Evolutionary conservation across 129 eudicot species (phyloP), one percentile per base, ranked within the genome.

Genomic region (Saposhnikovia divaricata): DNA sequence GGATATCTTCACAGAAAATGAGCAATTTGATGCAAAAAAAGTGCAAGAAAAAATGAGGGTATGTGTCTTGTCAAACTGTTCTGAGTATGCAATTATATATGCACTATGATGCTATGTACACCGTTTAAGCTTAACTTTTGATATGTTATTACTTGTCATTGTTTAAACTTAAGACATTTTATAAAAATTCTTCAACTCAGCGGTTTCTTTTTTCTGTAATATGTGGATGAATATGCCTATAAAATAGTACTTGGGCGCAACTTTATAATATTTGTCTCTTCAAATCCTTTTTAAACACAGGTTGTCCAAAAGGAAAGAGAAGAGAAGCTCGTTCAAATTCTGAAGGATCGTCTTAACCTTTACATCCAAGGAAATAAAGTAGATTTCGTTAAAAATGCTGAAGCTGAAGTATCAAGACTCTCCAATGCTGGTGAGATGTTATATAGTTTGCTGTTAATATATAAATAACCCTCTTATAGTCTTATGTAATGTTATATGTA

Each of bases 1-100:
- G 85, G 97, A 95, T 85, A 86, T 92, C 66, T 91, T 85, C 89
- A 79, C 89, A 70, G 98, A 95, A 77, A 11, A 93, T 5, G 97
- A 95, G 81, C 91, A 84, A 55, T 72, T 94, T 86, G 97, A 94
- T 90, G 84, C 90, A 48, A 91, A 87, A 86, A 94, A 90, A 85
- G 79, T 94, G 87, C 97, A 94, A 84, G 97, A 94, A 79, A 90
- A 91, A 82, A 91, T 90, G 98, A 89, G 90, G 97, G 98, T 93
- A 86, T 9, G 6, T 53, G 9, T 21, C 25, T 19, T n/a, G 25
- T 16, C 2, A 5, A 18, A 18, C 61, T n/a, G 5, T 53, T 53
- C 23, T 6, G 61, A 5, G 19, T 53, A 16, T 51, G 21, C n/a
- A 51, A 51, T 51, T 16, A 18, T 51, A 18, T 51, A 51, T 51